A percentile compares a stretch with the other conserved stretches of the same genome.
These are phyloP conservation scores for Bertia moriformis DNA, from an alignment of 2,329 filamentous ascomycete genomes.

Conservation along the genomic window DNA sequence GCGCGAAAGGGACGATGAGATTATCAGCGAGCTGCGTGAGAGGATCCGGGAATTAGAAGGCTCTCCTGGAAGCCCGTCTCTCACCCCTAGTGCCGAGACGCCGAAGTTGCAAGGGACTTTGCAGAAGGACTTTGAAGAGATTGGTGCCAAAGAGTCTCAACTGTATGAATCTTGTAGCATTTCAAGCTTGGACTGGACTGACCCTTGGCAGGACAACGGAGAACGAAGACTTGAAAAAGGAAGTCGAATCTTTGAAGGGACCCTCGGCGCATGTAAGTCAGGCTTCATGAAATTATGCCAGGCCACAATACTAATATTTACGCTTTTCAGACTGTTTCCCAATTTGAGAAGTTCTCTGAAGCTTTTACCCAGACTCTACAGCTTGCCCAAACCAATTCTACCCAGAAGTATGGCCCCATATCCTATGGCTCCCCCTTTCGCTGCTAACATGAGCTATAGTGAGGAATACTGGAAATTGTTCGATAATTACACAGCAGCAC, in stretches of 20 bases:
- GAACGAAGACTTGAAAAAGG: conserved; percentile 8
- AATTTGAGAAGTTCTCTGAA: conserved; percentile 16
- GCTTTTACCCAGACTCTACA: conserved; percentile 14
- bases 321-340: conserved; percentile 1
- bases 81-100: conserved; percentile 18
- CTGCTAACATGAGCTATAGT: conserved; percentile 10
- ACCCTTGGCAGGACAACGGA: conserved; percentile 20
- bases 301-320: background rate
- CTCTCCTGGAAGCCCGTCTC: conserved; percentile 18
- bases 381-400: conserved; percentile 15
- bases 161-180: conserved; percentile 16
- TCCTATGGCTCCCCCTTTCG: background rate
- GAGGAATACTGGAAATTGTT: conserved; percentile 23
- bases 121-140: conserved; percentile 23
- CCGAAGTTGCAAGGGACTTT: conserved; percentile 20
- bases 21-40: conserved; percentile 23
- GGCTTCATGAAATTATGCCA: background rate
- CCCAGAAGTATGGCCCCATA: conserved; percentile 19
- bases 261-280: background rate
- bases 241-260: background rate
- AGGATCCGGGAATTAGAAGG: conserved; percentile 23
- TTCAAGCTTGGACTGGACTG: background rate
- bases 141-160: conserved; percentile 20
- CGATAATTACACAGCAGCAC: conserved; percentile 17
- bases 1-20: conserved; percentile 20